Evolutionary conservation across 345 rosid species (phyloP).

Genomic region (Eucalyptus melliodora): DNA sequence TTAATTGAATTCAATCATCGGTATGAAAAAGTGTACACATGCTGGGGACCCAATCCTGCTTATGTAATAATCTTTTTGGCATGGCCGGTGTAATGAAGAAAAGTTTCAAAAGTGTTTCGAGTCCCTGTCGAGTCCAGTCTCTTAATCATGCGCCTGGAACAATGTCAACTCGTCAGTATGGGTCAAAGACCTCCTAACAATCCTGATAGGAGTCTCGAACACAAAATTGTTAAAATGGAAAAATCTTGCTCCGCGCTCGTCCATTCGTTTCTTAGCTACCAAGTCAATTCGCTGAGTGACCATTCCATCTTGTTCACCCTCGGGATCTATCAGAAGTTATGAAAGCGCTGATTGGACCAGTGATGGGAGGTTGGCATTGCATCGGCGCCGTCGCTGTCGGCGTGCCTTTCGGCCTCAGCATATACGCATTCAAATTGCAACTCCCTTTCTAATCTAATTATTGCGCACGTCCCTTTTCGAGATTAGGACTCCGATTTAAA

Average conservation of each 20-base stretch:
- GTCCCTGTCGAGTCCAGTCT: neutral
- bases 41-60: neutral
- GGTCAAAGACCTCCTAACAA: neutral
- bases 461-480: neutral
- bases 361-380: neutral
- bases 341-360: neutral
- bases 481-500: neutral
- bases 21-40: neutral
- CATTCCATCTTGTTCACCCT: neutral
- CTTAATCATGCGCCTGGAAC: no score
- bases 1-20: neutral
- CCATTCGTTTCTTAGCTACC: neutral
- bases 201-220: neutral
- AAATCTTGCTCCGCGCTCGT: neutral
- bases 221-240: neutral
- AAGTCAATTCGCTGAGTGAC: neutral
- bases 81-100: no score
- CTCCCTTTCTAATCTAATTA: neutral
- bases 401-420: neutral
- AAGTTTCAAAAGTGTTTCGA: no score
- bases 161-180: neutral
- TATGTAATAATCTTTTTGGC: neutral
- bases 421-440: neutral
- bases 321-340: neutral
- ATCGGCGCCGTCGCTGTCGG: neutral